phyloP scores from a whole-genome alignment of 1,284 basidiomycete species.

The Singerocomus inundabilis region DNA sequence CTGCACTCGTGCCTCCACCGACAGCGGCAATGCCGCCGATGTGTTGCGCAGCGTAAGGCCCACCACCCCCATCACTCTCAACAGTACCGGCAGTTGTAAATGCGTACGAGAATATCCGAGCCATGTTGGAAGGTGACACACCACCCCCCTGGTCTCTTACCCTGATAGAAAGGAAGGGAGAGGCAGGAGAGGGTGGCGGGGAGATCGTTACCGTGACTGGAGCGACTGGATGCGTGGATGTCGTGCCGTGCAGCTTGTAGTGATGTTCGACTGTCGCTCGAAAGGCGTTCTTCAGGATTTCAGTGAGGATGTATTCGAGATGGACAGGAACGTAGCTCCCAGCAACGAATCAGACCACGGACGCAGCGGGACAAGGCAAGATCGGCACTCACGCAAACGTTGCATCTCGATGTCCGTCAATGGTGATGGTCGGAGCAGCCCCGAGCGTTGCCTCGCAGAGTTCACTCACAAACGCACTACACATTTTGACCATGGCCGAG shows the following conservation, averaged over 20 bases:
- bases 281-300: constrained; percentile 87
- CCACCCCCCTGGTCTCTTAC: constrained; percentile 87
- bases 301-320: constrained; percentile 85
- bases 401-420: constrained; percentile 70
- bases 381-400: constrained; percentile 67
- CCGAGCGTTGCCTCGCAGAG: constrained; percentile 88
- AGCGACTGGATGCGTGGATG: constrained; percentile 44
- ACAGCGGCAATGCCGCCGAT: constrained; percentile 68
- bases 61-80: constrained; percentile 48
- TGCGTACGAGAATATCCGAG: constrained; percentile 84
- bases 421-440: constrained; percentile 58
- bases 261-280: constrained; percentile 85
- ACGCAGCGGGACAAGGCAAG: neutral
- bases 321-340: constrained; percentile 83
- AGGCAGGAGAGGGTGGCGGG: constrained; percentile 44
- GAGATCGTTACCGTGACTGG: constrained; percentile 75
- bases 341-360: constrained; percentile 14
- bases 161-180: constrained; percentile 68
- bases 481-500: constrained; percentile 68
- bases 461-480: constrained; percentile 78
- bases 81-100: constrained; percentile 68
- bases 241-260: constrained; percentile 40
- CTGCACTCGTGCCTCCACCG: constrained; percentile 43
- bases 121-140: constrained; percentile 70
- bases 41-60: constrained; percentile 72